Conservation (phyloP, 352 stramenopile species). For the Globisporangium paroecandrum region DNA sequence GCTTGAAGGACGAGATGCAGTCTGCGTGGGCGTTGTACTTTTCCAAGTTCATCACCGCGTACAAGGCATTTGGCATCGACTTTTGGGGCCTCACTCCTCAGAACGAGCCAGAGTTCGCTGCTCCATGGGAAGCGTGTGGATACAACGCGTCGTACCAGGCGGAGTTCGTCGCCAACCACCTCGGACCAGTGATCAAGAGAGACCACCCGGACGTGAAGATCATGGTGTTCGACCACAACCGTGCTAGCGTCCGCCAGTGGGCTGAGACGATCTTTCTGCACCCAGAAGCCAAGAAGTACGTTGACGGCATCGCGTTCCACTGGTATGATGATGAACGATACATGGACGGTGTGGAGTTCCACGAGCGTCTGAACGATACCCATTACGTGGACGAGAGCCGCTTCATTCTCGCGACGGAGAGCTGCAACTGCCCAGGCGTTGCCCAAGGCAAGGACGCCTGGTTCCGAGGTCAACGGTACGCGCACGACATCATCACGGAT, state of each 20-base stretch:
- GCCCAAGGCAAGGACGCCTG: slow-evolving; percentile 57
- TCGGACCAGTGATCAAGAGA: slow-evolving; percentile 75
- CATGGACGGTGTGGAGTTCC: slow-evolving; percentile 70
- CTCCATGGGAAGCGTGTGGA: slow-evolving; percentile 69
- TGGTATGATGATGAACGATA: slow-evolving; percentile 77
- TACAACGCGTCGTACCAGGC: slow-evolving; percentile 56
- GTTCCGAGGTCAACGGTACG: slow-evolving; percentile 85
- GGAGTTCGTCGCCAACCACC: slow-evolving; percentile 79
- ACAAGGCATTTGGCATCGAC: slow-evolving; percentile 75
- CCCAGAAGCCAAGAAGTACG: slow-evolving; percentile 58
- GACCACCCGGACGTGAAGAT: slow-evolving; percentile 89
- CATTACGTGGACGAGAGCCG: slow-evolving; percentile 55
- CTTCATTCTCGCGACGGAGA: slow-evolving; percentile 73
- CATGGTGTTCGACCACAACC: slow-evolving; percentile 92
- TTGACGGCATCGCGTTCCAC: slow-evolving; percentile 90
- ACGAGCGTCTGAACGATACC: slow-evolving; percentile 72
- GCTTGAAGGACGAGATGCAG: slow-evolving; percentile 47
- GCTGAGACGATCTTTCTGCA: slow-evolving; percentile 68
- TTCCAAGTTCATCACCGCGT: slow-evolving; percentile 90
- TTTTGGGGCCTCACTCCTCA: slow-evolving; percentile 90
- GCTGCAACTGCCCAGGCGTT: slow-evolving; percentile 72
- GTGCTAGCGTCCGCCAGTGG: slow-evolving; percentile 67
- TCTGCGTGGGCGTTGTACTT: slow-evolving; percentile 89
- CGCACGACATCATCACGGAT: slow-evolving; percentile 89
- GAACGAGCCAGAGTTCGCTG: slow-evolving; percentile 85